Conservation (phyloP, 208 protist species). For the Phytomonas francai region DNA sequence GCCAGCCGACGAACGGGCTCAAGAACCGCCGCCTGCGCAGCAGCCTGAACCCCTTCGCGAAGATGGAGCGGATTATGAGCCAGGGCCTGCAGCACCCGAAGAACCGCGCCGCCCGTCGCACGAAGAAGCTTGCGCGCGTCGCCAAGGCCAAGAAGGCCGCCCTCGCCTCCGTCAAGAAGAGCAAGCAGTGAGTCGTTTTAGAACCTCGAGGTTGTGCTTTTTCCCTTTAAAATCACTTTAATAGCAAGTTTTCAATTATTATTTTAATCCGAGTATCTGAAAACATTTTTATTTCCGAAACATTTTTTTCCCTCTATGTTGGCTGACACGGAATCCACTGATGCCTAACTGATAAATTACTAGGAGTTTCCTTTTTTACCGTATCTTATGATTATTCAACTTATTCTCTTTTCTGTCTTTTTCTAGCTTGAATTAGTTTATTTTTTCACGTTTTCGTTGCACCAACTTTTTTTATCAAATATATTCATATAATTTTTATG, state of each 20-base stretch:
- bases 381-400: neutral
- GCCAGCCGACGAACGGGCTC: constrained; percentile 52
- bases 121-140: constrained; percentile 27
- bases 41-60: constrained; percentile 71
- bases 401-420: constrained; percentile 8
- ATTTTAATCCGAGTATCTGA: neutral
- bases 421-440: neutral
- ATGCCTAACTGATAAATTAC: neutral
- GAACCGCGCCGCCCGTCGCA: constrained; percentile 44
- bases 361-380: constrained; percentile 6
- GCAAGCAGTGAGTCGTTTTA: constrained; percentile 12
- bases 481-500: neutral
- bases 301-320: too few relatives aligned
- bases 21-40: constrained; percentile 74
- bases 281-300: neutral
- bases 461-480: neutral
- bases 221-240: neutral
- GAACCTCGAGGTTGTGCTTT: neutral
- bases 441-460: neutral
- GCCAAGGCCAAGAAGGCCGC: constrained; percentile 48
- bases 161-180: constrained; percentile 16
- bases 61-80: constrained; percentile 42
- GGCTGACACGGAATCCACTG: constrained; percentile 9
- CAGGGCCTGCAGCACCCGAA: constrained; percentile 43
- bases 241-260: constrained; percentile 14